These are phyloP conservation scores for Metarhizium rileyi DNA, from an alignment of 2,329 filamentous ascomycete genomes.

Conservation along the genomic window DNA sequence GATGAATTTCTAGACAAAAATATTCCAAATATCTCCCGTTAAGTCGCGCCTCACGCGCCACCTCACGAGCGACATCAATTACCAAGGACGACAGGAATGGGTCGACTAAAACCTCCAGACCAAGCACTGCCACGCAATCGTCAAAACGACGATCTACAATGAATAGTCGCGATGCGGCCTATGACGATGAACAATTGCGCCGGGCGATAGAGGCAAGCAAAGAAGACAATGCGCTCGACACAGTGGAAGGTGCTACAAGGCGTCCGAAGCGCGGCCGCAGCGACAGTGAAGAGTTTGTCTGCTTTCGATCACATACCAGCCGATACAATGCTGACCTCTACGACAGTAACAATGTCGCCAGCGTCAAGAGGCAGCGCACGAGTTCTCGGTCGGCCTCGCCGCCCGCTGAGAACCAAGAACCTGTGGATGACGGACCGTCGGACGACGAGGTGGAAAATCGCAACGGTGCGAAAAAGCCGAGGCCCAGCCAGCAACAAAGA, in stretches of 20 bases:
- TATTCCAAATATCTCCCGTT: conserved; percentile 58
- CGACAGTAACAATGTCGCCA: conserved; percentile 53
- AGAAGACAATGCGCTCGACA: conserved; percentile 53
- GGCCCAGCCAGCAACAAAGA: conserved; percentile 49
- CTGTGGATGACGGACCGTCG: conserved; percentile 50
- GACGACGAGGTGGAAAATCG: conserved; percentile 55
- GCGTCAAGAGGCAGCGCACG: conserved; percentile 74
- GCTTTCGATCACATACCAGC: neutral
- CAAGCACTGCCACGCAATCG: conserved; percentile 40
- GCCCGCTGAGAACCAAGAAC: conserved; percentile 34
- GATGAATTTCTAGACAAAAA: conserved; percentile 41
- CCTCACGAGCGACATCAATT: conserved; percentile 54
- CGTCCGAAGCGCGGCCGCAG: conserved; percentile 78
- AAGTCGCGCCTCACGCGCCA: conserved; percentile 43
- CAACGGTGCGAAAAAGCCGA: conserved; percentile 49
- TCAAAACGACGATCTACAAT: conserved; percentile 89
- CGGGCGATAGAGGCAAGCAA: conserved; percentile 93
- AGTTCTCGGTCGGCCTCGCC: conserved; percentile 63
- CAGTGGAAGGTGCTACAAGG: conserved; percentile 43
- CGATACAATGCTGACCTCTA: conserved; percentile 9
- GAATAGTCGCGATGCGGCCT: conserved; percentile 91
- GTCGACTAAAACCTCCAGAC: conserved; percentile 46
- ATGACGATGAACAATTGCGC: conserved; percentile 84
- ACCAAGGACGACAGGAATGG: conserved; percentile 52
- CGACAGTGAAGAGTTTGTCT: conserved; percentile 84